These are phyloP conservation scores for Arthrinium puccinioides DNA, from an alignment of 2,329 filamentous ascomycete species.

Conservation along the genomic window DNA sequence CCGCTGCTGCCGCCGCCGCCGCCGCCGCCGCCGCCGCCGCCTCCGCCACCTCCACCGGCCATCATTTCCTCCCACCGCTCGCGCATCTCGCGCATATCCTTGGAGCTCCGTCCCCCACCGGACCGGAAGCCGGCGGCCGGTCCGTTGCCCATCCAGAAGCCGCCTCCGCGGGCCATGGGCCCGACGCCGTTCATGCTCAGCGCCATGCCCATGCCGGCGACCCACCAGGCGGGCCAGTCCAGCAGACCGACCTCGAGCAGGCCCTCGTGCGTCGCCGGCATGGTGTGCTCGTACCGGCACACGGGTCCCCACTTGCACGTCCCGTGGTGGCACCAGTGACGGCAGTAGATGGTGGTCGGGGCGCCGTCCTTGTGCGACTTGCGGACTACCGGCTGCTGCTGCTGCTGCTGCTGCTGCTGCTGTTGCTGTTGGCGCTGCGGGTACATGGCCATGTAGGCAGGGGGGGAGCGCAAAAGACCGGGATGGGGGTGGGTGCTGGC, in stretches of 20 bases:
- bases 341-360: constrained; percentile 25
- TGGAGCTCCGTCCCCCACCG: no score
- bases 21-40: no score
- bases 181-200: constrained; percentile 1
- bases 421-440: constrained; percentile 5
- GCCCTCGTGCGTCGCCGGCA: constrained; percentile 34
- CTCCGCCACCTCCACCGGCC: background rate
- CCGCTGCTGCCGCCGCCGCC: no score
- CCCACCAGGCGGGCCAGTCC: constrained; percentile 36
- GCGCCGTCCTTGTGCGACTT: background rate
- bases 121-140: no score
- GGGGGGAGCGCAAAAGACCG: background rate
- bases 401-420: background rate
- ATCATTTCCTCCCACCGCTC: background rate
- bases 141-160: background rate
- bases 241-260: constrained; percentile 34
- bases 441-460: background rate
- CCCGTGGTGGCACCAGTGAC: constrained; percentile 41
- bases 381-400: background rate
- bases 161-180: no score
- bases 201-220: constrained; percentile 8
- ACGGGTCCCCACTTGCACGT: constrained; percentile 35
- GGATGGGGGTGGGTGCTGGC: background rate
- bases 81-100: background rate
- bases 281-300: constrained; percentile 38